Percentiles rank a stretch among this genome's conserved stretches.
Evolutionary conservation across 176 grass and related monocot species (phyloP).

Genomic region (Ananas comosus): DNA sequence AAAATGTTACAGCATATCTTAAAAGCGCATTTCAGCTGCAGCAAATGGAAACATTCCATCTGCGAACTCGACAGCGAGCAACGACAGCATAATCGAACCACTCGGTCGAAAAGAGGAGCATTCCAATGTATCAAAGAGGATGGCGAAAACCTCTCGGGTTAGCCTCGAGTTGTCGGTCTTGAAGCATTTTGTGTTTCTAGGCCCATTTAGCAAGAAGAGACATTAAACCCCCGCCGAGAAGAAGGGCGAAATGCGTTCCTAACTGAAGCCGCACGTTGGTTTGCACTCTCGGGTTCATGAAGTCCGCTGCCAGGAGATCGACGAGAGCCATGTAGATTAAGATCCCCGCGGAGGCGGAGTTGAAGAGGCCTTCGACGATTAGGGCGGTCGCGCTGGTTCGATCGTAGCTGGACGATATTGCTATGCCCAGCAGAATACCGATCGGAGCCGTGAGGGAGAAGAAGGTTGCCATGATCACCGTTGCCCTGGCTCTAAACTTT

Average conservation of each 20-base stretch:
- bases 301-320: slow-evolving; percentile 88
- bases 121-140: neutral
- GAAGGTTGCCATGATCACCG: slow-evolving; percentile 68
- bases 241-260: slow-evolving; percentile 55
- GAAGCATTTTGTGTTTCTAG: slow-evolving; percentile 20
- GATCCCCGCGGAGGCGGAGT: slow-evolving; percentile 80
- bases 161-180: slow-evolving; percentile 4
- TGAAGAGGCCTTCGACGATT: slow-evolving; percentile 64
- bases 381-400: slow-evolving; percentile 53
- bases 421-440: slow-evolving; percentile 70
- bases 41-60: neutral
- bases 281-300: slow-evolving; percentile 74
- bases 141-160: neutral
- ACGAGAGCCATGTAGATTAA: slow-evolving; percentile 97
- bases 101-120: neutral
- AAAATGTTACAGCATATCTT: no score
- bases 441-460: slow-evolving; percentile 91
- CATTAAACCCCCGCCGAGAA: slow-evolving; percentile 77
- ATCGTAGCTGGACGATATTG: slow-evolving; percentile 67
- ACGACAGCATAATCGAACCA: neutral
- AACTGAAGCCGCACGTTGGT: slow-evolving; percentile 77
- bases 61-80: neutral
- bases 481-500: slow-evolving; percentile 72
- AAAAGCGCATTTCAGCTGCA: no score
- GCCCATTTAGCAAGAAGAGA: slow-evolving; percentile 91